These are phyloP conservation scores for Xanthoconium separans DNA, from an alignment of 1,284 basidiomycete genomes.

Conservation along the genomic window DNA sequence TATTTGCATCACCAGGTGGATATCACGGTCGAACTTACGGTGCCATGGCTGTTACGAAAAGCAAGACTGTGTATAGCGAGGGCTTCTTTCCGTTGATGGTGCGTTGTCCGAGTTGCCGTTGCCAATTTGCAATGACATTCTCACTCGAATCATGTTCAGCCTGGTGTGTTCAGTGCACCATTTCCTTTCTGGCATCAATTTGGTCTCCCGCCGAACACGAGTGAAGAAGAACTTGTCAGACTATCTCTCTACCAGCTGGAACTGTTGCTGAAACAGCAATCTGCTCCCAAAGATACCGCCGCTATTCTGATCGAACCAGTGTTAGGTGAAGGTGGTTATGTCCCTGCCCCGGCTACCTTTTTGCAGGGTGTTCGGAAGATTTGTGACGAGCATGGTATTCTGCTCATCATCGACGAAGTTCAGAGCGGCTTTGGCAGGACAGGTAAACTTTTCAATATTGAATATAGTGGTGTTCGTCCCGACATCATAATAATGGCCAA, in stretches of 20 bases:
- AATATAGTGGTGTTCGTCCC: conserved; percentile 79
- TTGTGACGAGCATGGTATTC: conserved; percentile 85
- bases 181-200: conserved; percentile 96
- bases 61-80: conserved; percentile 88
- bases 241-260: conserved; percentile 82
- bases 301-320: conserved; percentile 93
- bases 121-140: background rate
- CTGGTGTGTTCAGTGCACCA: conserved; percentile 78
- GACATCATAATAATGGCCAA: conserved; percentile 93
- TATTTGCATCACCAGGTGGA: conserved; percentile 45
- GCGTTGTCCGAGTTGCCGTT: conserved; percentile 22
- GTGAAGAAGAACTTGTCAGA: conserved; percentile 64
- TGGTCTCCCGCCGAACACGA: conserved; percentile 61
- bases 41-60: conserved; percentile 85
- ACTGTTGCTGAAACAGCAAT: conserved; percentile 83
- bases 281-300: conserved; percentile 82
- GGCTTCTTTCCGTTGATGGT: conserved; percentile 84
- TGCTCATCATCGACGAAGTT: conserved; percentile 85
- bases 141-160: conserved; percentile 43
- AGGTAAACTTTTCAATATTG: conserved; percentile 81
- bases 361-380: conserved; percentile 77
- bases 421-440: conserved; percentile 91
- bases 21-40: conserved; percentile 90
- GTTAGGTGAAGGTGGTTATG: conserved; percentile 93
- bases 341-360: conserved; percentile 83